phyloP scores from a whole-genome alignment of 805 yeast species.

The Metschnikowia aberdeeniae region DNA sequence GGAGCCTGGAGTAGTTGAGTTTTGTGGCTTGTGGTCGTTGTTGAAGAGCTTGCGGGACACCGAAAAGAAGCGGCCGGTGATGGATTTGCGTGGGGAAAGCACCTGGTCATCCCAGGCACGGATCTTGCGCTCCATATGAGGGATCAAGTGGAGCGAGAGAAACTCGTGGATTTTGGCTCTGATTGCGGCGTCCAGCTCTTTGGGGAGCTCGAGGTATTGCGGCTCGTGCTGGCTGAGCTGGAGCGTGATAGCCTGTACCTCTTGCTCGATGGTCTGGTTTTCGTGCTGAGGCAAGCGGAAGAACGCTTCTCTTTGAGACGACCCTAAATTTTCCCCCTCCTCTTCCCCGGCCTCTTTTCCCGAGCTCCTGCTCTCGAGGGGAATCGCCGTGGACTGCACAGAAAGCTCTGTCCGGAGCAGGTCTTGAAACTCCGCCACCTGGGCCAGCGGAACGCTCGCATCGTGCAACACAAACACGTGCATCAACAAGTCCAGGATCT shows the following conservation, averaged over 20 bases:
- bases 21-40: conserved; percentile 28
- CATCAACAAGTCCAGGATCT: conserved; percentile 55
- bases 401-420: conserved; percentile 24
- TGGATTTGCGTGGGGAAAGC: conserved; percentile 69
- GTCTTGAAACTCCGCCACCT: conserved; percentile 34
- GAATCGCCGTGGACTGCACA: conserved; percentile 23
- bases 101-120: conserved; percentile 81
- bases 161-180: conserved; percentile 42
- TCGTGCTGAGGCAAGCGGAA: conserved; percentile 20
- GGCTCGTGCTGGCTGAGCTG: conserved; percentile 13
- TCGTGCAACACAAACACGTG: conserved; percentile 35
- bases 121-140: conserved; percentile 84
- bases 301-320: conserved; percentile 28
- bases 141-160: conserved; percentile 51
- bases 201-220: conserved; percentile 25
- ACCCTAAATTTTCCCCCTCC: too few relatives aligned
- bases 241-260: conserved; percentile 37
- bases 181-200: conserved; percentile 38
- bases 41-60: conserved; percentile 58
- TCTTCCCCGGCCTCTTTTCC: conserved; percentile 39
- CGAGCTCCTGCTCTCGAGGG: conserved; percentile 34
- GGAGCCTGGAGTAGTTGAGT: conserved; percentile 26
- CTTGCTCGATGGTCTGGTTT: conserved; percentile 48
- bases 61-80: conserved; percentile 67
- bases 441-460: conserved; percentile 12